Evolutionary conservation across 2,329 filamentous ascomycete species (phyloP).

Genomic region (Aspergillus brasiliensis): DNA sequence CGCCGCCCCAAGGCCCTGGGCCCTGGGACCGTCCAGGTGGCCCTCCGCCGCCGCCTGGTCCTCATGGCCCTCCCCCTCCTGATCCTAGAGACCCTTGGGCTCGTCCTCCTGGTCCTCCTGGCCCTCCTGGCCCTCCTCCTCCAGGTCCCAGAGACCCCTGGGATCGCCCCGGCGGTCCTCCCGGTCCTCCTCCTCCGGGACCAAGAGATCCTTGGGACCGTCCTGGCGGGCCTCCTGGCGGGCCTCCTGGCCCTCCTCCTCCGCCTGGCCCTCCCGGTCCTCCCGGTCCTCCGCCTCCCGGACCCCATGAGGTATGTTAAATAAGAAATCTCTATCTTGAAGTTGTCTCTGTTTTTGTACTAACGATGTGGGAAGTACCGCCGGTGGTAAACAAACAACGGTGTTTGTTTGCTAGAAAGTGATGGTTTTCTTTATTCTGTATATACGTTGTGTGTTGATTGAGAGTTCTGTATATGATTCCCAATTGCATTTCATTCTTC

Average conservation of each 20-base stretch:
- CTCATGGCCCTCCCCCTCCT: neutral
- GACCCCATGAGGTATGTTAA: neutral
- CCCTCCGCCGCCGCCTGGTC: neutral
- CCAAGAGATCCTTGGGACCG: neutral
- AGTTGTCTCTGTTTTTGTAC: neutral
- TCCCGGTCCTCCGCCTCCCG: neutral
- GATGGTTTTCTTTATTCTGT: neutral
- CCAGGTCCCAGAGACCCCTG: neutral
- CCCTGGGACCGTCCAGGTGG: neutral
- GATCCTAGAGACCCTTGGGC: neutral
- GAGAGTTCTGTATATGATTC: neutral
- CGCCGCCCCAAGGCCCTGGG: neutral
- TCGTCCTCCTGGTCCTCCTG: neutral
- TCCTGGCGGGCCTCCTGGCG: neutral
- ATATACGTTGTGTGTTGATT: neutral
- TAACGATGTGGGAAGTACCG: neutral
- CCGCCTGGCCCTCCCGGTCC: neutral
- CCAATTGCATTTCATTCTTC: neutral
- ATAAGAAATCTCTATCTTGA: neutral
- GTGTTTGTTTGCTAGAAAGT: neutral
- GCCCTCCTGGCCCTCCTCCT: neutral
- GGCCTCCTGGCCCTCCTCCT: neutral
- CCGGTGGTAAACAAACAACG: neutral
- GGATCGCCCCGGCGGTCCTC: neutral
- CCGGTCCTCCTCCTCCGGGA: neutral